Base-by-base conservation (phyloP, 495 filamentous ascomycete genomes). In the Neurospora sp. region DNA sequence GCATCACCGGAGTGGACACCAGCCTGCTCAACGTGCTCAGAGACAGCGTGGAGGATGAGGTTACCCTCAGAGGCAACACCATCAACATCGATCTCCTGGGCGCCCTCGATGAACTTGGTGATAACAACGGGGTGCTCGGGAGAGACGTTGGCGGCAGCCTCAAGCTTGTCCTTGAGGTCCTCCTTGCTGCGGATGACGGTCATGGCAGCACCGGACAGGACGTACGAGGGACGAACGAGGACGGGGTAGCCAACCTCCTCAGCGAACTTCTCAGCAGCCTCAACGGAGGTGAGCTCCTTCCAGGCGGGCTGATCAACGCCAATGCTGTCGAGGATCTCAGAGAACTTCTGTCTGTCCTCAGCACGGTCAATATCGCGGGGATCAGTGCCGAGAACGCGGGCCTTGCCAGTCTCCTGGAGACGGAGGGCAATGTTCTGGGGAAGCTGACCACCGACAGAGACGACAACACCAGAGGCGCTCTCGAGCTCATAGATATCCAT, bases 401-500 rank as follows among this genome's bases (percentile, higher is more conserved):
- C 96, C 75, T 90, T 90, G 70, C 94, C 94, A 41, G 88, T 91
- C 79, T 98, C 92, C 84, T 98, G 95, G n/a, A 98, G 88, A 77
- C 92, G 92, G 71, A 98, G 90, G 23, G 95, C 95, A 79, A 98
- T 98, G 83, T 98, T 97, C 84, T 98, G 95, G 4, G 95, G 96
- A 73, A 98, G 88, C 85, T 98, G 95, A 54, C 95, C 96, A 77
- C 95, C 95, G 72, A 98, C 94, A 72, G 93, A 96, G 16, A 98
- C 96, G 39, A 98, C 94, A 41, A 98, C 93, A 77, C 96, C 95
- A 70, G 86, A 89, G 37, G 95, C 92, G 72, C 84, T 86, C 85
- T 98, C 95, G 20, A 98, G 87, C 81, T 98, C 95, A 81, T 97
- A 98, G 75, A 98, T 98, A 84, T 98, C 95, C 94, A 97, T 97